phyloP scores from a whole-genome alignment of 1,284 basidiomycete species.

The Coniferiporia sulphurascens region DNA sequence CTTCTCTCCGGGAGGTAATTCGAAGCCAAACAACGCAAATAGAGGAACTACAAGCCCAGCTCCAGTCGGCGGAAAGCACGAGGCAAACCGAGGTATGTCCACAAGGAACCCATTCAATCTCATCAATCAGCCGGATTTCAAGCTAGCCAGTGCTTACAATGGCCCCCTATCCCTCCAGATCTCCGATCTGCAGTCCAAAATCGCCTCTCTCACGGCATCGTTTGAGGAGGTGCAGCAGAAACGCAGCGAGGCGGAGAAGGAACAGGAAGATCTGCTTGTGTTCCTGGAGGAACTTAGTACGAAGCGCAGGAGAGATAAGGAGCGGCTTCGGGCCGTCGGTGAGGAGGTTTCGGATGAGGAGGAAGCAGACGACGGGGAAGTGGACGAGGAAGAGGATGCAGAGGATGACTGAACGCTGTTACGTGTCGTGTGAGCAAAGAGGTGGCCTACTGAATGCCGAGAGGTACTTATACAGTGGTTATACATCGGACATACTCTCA shows the following conservation, averaged over 20 bases:
- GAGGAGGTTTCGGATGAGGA: conserved; percentile 91
- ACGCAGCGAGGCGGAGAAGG: conserved; percentile 81
- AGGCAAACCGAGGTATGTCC: conserved; percentile 25
- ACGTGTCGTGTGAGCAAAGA: background rate
- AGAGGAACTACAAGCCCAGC: conserved; percentile 51
- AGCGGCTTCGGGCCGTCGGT: conserved; percentile 63
- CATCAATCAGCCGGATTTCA: background rate
- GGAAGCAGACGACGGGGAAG: conserved; percentile 68
- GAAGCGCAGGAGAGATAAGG: conserved; percentile 84
- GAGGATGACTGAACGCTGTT: conserved; percentile 32
- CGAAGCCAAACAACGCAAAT: conserved; percentile 76
- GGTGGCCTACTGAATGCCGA: no score
- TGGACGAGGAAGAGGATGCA: conserved; percentile 30
- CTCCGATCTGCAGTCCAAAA: conserved; percentile 37
- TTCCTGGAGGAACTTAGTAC: conserved; percentile 87
- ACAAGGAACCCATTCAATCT: conserved; percentile 1
- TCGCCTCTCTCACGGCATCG: conserved; percentile 41
- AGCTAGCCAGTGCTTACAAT: background rate
- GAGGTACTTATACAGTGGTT: no score
- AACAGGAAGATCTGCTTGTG: conserved; percentile 92
- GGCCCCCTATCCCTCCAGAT: conserved; percentile 26
- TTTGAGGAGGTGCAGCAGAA: conserved; percentile 57
- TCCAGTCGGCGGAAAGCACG: conserved; percentile 40
- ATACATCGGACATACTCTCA: no score
- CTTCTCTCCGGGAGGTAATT: conserved; percentile 77